Evolutionary conservation across 1,139 yeast genomes (phyloP), one percentile per base, ranked within the genome.

Genomic region (Saccharomycopsis phalli): DNA sequence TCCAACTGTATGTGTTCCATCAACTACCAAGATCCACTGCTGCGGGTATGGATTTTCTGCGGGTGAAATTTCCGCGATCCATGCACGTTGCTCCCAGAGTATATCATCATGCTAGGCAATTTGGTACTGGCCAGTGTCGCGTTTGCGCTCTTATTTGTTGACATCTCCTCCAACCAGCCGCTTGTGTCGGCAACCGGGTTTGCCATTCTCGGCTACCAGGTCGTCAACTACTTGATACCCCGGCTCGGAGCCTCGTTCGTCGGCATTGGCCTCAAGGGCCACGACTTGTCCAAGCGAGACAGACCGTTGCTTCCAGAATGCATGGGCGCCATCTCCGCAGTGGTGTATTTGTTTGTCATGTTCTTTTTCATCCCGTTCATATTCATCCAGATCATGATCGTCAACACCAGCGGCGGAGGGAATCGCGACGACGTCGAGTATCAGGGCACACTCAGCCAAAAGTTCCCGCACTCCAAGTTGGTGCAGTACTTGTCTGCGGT

Each of bases 401-500:
- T 76, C 2, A 65, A 60, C 11, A 71, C 77, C 2, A 62, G 68
- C 2, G 80, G 80, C 16, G 74, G 76, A 31, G 80, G 78, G 6
- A 66, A 66, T 39, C 57, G 78, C 34, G 75, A 69, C 26, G 57
- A 58, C 21, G n/a, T n/a, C n/a, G 66, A 62, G 2, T 40, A 53
- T 11, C 42, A 40, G 35, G 44, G 46, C 25, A 34, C 36, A 34
- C 47, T 25, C 30, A 43, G 39, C 5, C 45, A 46, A 16, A 46
- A 44, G 48, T 87, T 87, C 56, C 95, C 95, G 2, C 95, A 87
- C 55, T 79, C 78, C 51, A 82, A 81, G 58, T 67, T 91, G 45
- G 81, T 95, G 0, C 93, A 86, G 49, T 91, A 80, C 58, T 68
- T 91, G 50, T 78, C 94, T 53, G 94, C 94, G 2, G 66, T 88